These are phyloP conservation scores for Colletotrichum coccodes DNA, from an alignment of 2,329 filamentous ascomycete genomes.

Conservation along the genomic window DNA sequence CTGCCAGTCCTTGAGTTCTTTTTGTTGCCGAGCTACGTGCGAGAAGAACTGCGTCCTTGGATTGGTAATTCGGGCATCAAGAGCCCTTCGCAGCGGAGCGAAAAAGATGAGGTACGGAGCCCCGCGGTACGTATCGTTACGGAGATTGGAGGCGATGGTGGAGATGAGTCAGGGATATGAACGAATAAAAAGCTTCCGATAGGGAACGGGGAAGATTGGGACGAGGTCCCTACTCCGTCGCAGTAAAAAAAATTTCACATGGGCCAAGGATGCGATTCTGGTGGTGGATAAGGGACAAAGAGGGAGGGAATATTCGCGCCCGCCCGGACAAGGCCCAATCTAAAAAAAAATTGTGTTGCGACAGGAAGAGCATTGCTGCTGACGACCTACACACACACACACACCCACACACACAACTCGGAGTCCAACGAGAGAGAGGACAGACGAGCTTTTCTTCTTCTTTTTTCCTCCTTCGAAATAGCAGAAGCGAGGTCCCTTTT, in stretches of 20 bases:
- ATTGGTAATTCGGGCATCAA: constrained; percentile 32
- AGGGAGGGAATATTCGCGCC: constrained; percentile 8
- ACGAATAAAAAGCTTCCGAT: constrained; percentile 22
- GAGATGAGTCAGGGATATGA: not conserved
- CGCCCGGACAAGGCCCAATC: constrained; percentile 26
- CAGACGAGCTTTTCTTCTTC: constrained; percentile 22
- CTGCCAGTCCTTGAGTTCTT: no score
- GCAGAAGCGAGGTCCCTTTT: constrained; percentile 21
- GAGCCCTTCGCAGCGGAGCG: constrained; percentile 17
- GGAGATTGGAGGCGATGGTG: not conserved
- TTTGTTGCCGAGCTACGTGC: not conserved
- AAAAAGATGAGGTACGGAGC: constrained; percentile 29
- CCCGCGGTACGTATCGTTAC: constrained; percentile 22
- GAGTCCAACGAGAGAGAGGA: constrained; percentile 30
- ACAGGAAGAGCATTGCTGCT: constrained; percentile 6
- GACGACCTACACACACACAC: constrained; percentile 19
- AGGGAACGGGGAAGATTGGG: constrained; percentile 18
- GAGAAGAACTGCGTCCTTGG: not conserved
- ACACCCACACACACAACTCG: constrained; percentile 21
- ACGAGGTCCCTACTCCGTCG: not conserved
- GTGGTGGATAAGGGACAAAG: constrained; percentile 31
- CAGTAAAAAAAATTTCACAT: constrained; percentile 35
- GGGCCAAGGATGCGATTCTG: constrained; percentile 34
- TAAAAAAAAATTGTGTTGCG: constrained; percentile 31
- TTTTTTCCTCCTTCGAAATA: constrained; percentile 24